Conservation (phyloP, 2,329 filamentous ascomycete genomes). For the Fusarium palustre region DNA sequence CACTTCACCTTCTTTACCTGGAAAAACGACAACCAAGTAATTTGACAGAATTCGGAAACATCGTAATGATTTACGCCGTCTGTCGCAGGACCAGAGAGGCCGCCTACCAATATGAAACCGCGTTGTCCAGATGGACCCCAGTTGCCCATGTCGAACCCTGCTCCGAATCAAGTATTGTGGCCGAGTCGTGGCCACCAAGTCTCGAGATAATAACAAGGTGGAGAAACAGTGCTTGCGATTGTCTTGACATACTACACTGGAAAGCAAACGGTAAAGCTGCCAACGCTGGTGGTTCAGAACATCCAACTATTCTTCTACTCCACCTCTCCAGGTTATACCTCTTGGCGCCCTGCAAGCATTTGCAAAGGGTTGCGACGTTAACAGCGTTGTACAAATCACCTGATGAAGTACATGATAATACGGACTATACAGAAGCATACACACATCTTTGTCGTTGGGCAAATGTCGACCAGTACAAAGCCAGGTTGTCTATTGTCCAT, state of each 20-base stretch:
- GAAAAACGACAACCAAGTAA: conserved; percentile 31
- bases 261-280: conserved; percentile 33
- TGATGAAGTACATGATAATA: neutral
- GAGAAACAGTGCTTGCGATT: conserved; percentile 39
- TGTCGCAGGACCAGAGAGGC: conserved; percentile 27
- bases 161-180: neutral
- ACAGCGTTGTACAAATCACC: neutral
- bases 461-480: conserved; percentile 37
- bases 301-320: conserved; percentile 38
- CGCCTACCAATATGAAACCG: conserved; percentile 16
- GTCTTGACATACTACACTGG: conserved; percentile 38
- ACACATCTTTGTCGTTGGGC: conserved; percentile 28
- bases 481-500: conserved; percentile 32
- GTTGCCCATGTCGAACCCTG: conserved; percentile 30
- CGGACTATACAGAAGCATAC: conserved; percentile 20
- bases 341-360: conserved; percentile 26
- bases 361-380: conserved; percentile 20
- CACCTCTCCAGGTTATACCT: conserved; percentile 35
- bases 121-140: conserved; percentile 29
- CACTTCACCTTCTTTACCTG: conserved; percentile 33
- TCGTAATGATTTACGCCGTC: conserved; percentile 31
- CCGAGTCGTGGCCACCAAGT: conserved; percentile 31
- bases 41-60: conserved; percentile 33
- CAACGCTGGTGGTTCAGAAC: conserved; percentile 32
- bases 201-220: conserved; percentile 31